A percentile compares a stretch with the other conserved stretches of the same genome.
Conservation (phyloP, 371 early-diverging fungal species). For the Apophysomyces variabilis region DNA sequence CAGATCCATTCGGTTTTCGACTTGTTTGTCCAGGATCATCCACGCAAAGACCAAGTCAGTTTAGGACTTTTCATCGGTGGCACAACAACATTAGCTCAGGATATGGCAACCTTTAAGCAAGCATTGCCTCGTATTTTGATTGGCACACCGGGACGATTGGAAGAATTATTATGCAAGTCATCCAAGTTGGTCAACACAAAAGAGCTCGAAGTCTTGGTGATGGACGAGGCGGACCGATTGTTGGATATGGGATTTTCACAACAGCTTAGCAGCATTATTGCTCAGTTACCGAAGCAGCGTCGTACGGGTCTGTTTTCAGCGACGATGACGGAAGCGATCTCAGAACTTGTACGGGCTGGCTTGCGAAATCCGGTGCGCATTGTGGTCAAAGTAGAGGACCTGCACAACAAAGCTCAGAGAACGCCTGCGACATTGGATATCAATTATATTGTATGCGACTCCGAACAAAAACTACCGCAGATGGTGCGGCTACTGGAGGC, state of each 20-base stretch:
- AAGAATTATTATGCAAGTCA: slow-evolving; percentile 78
- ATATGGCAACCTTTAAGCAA: slow-evolving; percentile 60
- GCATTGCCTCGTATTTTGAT: slow-evolving; percentile 84
- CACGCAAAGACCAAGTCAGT: slow-evolving; percentile 42
- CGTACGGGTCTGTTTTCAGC: slow-evolving; percentile 98
- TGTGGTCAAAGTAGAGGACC: slow-evolving; percentile 81
- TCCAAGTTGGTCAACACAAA: slow-evolving; percentile 66
- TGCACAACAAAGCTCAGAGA: slow-evolving; percentile 56
- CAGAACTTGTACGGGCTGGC: slow-evolving; percentile 85
- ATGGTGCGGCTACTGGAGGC: slow-evolving; percentile 61
- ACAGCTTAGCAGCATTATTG: slow-evolving; percentile 79
- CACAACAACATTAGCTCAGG: slow-evolving; percentile 65
- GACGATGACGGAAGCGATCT: slow-evolving; percentile 94
- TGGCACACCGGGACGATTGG: slow-evolving; percentile 97
- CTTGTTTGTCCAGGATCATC: slow-evolving; percentile 56
- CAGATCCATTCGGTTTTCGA: slow-evolving; percentile 87
- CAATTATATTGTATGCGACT: slow-evolving; percentile 74
- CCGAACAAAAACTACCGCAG: slow-evolving; percentile 81
- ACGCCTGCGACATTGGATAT: slow-evolving; percentile 78
- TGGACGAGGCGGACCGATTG: slow-evolving; percentile 95
- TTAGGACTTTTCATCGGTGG: slow-evolving; percentile 77
- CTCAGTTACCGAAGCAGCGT: slow-evolving; percentile 88
- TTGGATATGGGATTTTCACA: slow-evolving; percentile 95
- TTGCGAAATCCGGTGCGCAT: slow-evolving; percentile 92
- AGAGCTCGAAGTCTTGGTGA: slow-evolving; percentile 87